A percentile compares a stretch with the other conserved stretches of the same genome.
Evolutionary conservation across 2,329 filamentous ascomycete genomes (phyloP).

Genomic region (Gremmenia infestans): DNA sequence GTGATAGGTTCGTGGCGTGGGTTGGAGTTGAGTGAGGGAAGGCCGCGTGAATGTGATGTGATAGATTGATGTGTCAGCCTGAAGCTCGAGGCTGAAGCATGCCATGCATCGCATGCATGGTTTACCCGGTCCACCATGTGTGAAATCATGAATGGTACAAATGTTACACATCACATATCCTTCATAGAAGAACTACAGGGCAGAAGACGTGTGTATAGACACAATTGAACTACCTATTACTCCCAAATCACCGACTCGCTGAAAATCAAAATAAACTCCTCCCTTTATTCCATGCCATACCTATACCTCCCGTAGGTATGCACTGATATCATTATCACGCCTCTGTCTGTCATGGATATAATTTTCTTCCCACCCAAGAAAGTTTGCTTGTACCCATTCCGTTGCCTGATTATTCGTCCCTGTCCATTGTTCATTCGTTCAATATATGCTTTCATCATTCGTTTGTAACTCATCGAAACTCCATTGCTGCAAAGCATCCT

Average conservation of each 20-base stretch:
- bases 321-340: background rate
- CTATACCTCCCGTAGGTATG: constrained; percentile 4
- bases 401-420: background rate
- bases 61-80: background rate
- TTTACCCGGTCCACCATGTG: no score
- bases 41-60: background rate
- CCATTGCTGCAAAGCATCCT: constrained; percentile 79
- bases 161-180: background rate
- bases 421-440: background rate
- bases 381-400: background rate
- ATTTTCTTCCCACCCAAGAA: background rate
- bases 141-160: no score
- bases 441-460: constrained; percentile 17
- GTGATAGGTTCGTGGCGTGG: background rate
- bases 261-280: constrained; percentile 7
- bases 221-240: background rate
- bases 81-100: background rate
- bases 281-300: constrained; percentile 5
- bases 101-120: no score
- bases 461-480: constrained; percentile 67
- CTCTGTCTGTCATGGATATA: no score
- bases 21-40: background rate
- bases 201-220: background rate
- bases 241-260: background rate
- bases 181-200: background rate